Percentiles rank a stretch among this genome's conserved stretches.
Conservation (phyloP, 1,139 yeast species). For the Scheffersomyces quercinus region DNA sequence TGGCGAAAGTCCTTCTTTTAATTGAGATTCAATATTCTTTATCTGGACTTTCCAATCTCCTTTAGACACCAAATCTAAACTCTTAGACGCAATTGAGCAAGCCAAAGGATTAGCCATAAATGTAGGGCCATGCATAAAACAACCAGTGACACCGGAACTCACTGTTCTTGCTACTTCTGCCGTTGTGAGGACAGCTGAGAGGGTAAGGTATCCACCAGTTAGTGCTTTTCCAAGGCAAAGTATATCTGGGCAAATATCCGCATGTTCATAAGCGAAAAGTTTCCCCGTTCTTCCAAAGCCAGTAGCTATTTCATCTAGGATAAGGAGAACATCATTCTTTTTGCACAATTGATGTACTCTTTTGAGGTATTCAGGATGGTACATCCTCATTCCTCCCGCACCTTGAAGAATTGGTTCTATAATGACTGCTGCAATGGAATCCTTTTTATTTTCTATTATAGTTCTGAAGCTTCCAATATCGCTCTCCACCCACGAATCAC, state of each 20-base stretch:
- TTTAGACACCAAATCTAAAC: constrained; percentile 23
- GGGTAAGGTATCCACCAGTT: constrained; percentile 27
- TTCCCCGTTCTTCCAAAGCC: constrained; percentile 32
- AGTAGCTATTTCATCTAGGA: constrained; percentile 32
- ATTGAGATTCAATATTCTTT: constrained; percentile 1
- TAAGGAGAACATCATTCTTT: constrained; percentile 24
- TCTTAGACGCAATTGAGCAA: constrained; percentile 29
- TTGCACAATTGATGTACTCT: constrained; percentile 27
- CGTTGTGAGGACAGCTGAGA: constrained; percentile 26
- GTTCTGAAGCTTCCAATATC: constrained; percentile 22
- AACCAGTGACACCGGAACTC: neutral
- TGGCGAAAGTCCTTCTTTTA: constrained; percentile 1
- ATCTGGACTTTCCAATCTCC: constrained; percentile 8
- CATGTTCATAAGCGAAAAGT: constrained; percentile 26
- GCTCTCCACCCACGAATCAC: constrained; percentile 8
- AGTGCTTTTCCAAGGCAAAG: constrained; percentile 26
- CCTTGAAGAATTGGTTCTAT: constrained; percentile 35
- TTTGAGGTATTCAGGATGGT: constrained; percentile 26
- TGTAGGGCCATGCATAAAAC: constrained; percentile 33
- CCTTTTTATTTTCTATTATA: constrained; percentile 18
- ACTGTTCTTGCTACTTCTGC: constrained; percentile 13
- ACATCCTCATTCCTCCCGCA: constrained; percentile 35
- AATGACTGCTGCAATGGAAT: constrained; percentile 30
- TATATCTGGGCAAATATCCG: constrained; percentile 28
- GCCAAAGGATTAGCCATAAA: constrained; percentile 36